Percentiles rank a stretch among this genome's conserved stretches.
These are phyloP conservation scores for Chlorella ohadii DNA, from an alignment of 139 green algal species.

Conservation along the genomic window DNA sequence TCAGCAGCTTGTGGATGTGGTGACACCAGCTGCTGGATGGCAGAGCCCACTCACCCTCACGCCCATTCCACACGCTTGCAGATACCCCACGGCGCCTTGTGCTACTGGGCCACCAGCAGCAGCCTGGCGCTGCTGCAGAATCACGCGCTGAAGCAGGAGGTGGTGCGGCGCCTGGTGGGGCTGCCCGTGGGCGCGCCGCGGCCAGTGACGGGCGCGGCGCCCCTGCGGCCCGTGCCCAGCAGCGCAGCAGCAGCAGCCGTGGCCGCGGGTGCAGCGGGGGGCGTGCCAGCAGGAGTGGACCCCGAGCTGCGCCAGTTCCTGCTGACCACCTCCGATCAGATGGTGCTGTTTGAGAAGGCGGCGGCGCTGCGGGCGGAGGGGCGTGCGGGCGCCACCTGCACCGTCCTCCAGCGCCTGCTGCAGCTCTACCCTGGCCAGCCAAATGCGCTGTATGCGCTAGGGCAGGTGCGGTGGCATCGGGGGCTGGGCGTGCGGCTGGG, in stretches of 20 bases:
- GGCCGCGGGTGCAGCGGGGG: not conserved
- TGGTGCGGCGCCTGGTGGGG: not conserved
- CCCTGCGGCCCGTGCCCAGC: not conserved
- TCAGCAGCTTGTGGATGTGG: conserved; percentile 46
- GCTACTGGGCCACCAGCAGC: conserved; percentile 75
- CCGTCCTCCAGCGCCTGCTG: conserved; percentile 38
- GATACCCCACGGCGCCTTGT: conserved; percentile 74
- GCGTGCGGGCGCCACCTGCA: conserved; percentile 6
- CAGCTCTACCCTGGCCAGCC: conserved; percentile 30
- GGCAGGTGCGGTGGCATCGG: conserved; percentile 20
- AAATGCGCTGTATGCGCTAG: conserved; percentile 44
- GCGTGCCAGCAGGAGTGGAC: not conserved
- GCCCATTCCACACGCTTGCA: conserved; percentile 41
- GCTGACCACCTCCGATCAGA: conserved; percentile 23
- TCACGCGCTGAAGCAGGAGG: not conserved
- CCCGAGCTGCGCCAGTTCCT: conserved; percentile 12
- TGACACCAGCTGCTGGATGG: not conserved
- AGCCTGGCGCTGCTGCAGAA: conserved; percentile 60
- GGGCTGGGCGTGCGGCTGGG: no score
- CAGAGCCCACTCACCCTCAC: not conserved
- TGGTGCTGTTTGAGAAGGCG: conserved; percentile 32
- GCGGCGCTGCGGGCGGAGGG: conserved; percentile 40
- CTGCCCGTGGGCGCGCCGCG: not conserved
- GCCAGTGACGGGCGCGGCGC: not conserved
- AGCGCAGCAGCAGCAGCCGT: not conserved